Percentiles rank a stretch among this genome's conserved stretches.
phyloP scores from a whole-genome alignment of 306 rosid species.

The Sindora glabra region DNA sequence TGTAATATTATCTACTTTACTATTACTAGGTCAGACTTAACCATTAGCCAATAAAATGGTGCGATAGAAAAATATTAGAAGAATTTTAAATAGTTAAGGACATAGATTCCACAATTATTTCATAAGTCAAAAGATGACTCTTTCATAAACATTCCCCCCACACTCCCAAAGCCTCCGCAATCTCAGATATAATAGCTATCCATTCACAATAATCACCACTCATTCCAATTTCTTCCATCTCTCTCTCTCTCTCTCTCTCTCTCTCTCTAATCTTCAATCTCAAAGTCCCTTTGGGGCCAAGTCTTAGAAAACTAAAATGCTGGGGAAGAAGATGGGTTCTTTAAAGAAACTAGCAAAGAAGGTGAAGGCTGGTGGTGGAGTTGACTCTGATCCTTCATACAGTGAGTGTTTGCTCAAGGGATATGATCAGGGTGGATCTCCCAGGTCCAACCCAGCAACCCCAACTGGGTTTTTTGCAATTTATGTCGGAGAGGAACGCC shows the following conservation, averaged over 20 bases:
- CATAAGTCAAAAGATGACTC: conserved; percentile 19
- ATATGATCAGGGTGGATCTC: conserved; percentile 22
- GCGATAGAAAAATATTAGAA: no score
- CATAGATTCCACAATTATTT: neutral
- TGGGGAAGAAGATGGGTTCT: conserved; percentile 50
- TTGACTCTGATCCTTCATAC: conserved; percentile 12
- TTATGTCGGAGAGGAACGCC: conserved; percentile 71
- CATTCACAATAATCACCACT: neutral
- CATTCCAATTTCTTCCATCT: no score
- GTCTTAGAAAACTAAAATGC: conserved; percentile 29
- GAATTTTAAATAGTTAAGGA: no score
- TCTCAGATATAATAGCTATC: conserved; percentile 5
- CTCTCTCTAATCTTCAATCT: neutral
- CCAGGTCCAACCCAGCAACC: conserved; percentile 28
- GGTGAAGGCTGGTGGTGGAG: conserved; percentile 39
- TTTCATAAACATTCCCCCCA: conserved; percentile 7
- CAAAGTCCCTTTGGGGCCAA: neutral
- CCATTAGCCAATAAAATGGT: neutral
- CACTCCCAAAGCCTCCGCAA: neutral
- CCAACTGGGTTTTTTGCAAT: conserved; percentile 72
- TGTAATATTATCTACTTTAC: neutral
- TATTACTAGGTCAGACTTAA: conserved; percentile 10
- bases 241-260: no score
- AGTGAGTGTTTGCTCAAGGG: conserved; percentile 36
- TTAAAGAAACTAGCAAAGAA: conserved; percentile 62